Evolutionary conservation across 495 filamentous ascomycete species (phyloP).

Genomic region (Penicillium riverlandense): DNA sequence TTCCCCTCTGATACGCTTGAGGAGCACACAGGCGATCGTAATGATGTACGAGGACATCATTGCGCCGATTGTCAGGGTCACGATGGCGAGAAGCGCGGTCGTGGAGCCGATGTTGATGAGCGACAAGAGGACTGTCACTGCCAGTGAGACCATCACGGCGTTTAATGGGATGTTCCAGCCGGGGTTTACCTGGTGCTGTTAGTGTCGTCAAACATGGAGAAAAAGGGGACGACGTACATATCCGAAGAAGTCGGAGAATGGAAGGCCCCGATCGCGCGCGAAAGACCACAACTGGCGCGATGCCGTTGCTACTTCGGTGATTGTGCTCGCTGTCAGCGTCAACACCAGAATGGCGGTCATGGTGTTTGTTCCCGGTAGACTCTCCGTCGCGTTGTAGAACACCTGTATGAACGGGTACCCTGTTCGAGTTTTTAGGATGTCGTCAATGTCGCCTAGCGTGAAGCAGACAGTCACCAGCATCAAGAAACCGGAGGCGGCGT

Average conservation of each 20-base stretch:
- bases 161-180: conserved; percentile 46
- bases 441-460: conserved; percentile 43
- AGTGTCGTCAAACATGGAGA: neutral
- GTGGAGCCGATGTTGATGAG: conserved; percentile 48
- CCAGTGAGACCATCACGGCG: conserved; percentile 39
- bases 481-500: conserved; percentile 42
- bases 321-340: conserved; percentile 39
- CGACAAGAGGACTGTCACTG: conserved; percentile 39
- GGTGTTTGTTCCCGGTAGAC: conserved; percentile 34
- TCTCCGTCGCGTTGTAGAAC: conserved; percentile 43
- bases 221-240: conserved; percentile 26
- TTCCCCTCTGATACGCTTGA: conserved; percentile 36
- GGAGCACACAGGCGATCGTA: conserved; percentile 38
- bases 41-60: conserved; percentile 45
- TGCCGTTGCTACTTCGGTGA: conserved; percentile 49
- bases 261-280: conserved; percentile 48
- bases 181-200: conserved; percentile 33
- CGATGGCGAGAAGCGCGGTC: conserved; percentile 39
- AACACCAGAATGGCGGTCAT: conserved; percentile 46
- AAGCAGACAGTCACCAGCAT: conserved; percentile 48
- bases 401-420: conserved; percentile 49
- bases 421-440: conserved; percentile 27
- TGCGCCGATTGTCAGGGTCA: conserved; percentile 36
- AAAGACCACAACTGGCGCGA: conserved; percentile 54
- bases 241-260: conserved; percentile 44